Conservation (phyloP, 306 rosid genomes). For the Erythrophleum fordii region DNA sequence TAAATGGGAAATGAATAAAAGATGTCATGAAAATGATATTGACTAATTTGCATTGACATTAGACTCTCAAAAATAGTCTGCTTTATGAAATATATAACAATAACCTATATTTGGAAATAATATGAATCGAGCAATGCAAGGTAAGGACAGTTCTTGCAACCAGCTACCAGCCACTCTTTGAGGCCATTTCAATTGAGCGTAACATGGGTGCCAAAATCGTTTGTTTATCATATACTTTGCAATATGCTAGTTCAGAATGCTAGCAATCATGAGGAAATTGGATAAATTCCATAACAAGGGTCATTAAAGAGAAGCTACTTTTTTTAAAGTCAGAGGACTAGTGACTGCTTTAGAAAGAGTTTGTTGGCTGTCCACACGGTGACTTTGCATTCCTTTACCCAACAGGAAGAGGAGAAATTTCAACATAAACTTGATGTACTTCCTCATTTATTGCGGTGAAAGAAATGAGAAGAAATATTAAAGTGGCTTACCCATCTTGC, state of each 20-base stretch:
- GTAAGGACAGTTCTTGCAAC: slow-evolving; percentile 2
- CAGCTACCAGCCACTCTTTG: background rate
- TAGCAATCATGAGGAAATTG: background rate
- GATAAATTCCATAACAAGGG: slow-evolving; percentile 1
- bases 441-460: background rate
- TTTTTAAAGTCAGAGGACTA: background rate
- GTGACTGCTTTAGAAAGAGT: background rate
- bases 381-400: background rate
- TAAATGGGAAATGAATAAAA: background rate
- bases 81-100: background rate
- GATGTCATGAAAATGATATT: background rate
- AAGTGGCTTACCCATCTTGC: slow-evolving; percentile 37
- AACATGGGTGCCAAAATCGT: background rate
- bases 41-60: background rate
- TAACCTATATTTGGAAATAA: background rate
- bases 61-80: background rate
- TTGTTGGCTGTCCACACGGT: background rate
- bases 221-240: background rate
- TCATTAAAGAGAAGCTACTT: background rate
- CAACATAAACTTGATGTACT: background rate
- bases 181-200: background rate
- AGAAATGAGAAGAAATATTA: background rate
- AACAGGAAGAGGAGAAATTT: background rate
- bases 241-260: background rate
- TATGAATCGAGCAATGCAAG: background rate